phyloP scores from a whole-genome alignment of 306 rosid species.

The Vigna reflexopilosa region DNA sequence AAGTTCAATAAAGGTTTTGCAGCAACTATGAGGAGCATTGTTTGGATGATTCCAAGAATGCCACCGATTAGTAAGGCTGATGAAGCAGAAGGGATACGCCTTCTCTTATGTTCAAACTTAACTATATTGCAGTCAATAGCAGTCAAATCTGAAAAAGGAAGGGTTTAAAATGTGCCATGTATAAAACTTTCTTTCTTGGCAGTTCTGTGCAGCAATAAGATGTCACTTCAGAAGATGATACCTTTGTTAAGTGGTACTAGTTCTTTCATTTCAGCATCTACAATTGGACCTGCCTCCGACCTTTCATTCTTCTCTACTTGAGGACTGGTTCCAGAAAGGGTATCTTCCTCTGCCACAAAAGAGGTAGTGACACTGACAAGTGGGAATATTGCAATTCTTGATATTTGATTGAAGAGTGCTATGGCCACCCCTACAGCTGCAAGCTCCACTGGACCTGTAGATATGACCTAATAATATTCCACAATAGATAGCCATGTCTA shows the following conservation, averaged over 20 bases:
- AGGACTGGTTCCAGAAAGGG: slow-evolving; percentile 45
- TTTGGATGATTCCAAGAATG: slow-evolving; percentile 71
- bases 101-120: slow-evolving; percentile 46
- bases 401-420: slow-evolving; percentile 82
- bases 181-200: not conserved
- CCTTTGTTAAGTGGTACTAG: slow-evolving; percentile 56
- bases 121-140: slow-evolving; percentile 44
- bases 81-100: slow-evolving; percentile 80
- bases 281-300: slow-evolving; percentile 47
- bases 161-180: slow-evolving; percentile 19
- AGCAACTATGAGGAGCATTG: slow-evolving; percentile 67
- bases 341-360: slow-evolving; percentile 88
- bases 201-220: not conserved
- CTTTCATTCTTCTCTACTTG: slow-evolving; percentile 41
- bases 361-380: slow-evolving; percentile 90
- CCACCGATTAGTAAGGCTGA: slow-evolving; percentile 81
- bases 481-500: not conserved
- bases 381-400: slow-evolving; percentile 82
- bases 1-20: slow-evolving; percentile 73
- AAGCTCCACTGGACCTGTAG: slow-evolving; percentile 77
- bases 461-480: slow-evolving; percentile 13
- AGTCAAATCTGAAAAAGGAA: slow-evolving; percentile 39
- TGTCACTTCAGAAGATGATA: slow-evolving; percentile 35
- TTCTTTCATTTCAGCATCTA: slow-evolving; percentile 49
- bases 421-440: slow-evolving; percentile 91